Base-by-base conservation (phyloP, 2,329 filamentous ascomycete genomes). In the Raffaelea arxii region DNA sequence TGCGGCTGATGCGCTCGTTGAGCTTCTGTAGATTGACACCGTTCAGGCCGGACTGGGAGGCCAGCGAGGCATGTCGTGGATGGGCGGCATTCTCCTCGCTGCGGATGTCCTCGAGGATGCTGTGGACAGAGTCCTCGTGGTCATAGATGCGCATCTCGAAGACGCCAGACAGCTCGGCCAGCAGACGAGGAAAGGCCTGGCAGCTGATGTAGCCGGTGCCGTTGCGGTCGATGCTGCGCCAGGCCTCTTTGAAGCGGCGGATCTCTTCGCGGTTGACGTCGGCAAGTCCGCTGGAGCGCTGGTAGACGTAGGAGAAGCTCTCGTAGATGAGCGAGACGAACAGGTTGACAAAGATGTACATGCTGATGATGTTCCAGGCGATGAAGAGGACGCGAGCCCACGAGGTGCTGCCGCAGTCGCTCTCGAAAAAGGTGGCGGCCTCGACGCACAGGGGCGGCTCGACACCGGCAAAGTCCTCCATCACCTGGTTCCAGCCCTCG, bases 311-410 rank as follows among this genome's bases (percentile, higher is more conserved):
- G 62, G 89, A 95, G 74, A 98, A 98, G 66, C 90, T 97, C 69
- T 98, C 92, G 67, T 94, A 98, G 56, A 98, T 98, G 62, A 98
- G 80, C 42, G 92, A 98, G 49, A 98, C 91, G 64, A 98, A 98
- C 60, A 98, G 70, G 59, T 91, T 96, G 60, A 97, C 91, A 59
- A 98, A 98, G 58, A 98, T 94, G 67, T 98, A 98, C 92, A 98
- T 98, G 84, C 91, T 97, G 65, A 98, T 77, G 58, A 98, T 91
- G 69, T 98, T 98, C 92, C 92, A 98, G 4, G 84, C 80, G 48
- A 97, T 89, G 69, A 98, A 98, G 10, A 98, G 72, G 27, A 82
- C 79, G 44, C 89, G 77, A 7, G 92, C 89, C 89, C 92, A 98
- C 35, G 80, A 77, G 43, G 81, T 77, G 66, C 91, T 95, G 49